Base-by-base conservation (phyloP, 1,139 yeast genomes). In the Blastobotrys petasosporus region DNA sequence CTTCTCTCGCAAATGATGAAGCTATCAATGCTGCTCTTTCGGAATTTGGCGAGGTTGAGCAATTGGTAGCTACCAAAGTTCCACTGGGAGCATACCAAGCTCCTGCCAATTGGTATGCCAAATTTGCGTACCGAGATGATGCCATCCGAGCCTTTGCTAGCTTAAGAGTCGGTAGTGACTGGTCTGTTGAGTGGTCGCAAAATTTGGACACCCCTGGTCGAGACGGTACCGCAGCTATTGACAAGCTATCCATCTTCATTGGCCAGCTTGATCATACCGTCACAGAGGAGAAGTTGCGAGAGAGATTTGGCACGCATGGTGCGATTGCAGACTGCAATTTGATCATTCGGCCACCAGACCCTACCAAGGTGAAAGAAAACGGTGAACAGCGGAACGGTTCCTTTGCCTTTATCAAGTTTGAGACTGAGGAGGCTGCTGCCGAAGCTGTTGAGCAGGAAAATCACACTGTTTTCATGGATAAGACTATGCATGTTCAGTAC, bases 91-190 rank as follows among this genome's bases (percentile, higher is more conserved):
- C 42, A 16, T 45, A 47, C 12, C 52, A 54, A 5, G 45, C 48
- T 3, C 59, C 65, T 16, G 70, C 67, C 42, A 75, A 76, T 37
- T 88, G 95, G 95, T 86, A 82, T 59, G 77, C 84, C 51, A 84
- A 85, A 57, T 88, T 81, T 67, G 87, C 79, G 1, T 87, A 77
- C 60, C 77, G 97, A 42, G 95, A 86, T 61, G 97, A 90, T 64
- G 97, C 97, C 2, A 85, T 87, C 42, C 74, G 82, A 56, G 95
- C 95, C 0, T 88, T 79, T 69, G 90, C 94, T 8, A 41, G 50
- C 32, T 30, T 44, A 28, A 31, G 46, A 34, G 32, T 45, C 16
- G 48, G 47, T 28, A 34, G 37, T 13, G 43, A 66, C 23, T 80
- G 79, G 73, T 66, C 68, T 33, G 85, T 82, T 35, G 87, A 83